These are phyloP conservation scores for Macrolepiota dolichaula DNA, from an alignment of 768 basidiomycete species.

Conservation along the genomic window DNA sequence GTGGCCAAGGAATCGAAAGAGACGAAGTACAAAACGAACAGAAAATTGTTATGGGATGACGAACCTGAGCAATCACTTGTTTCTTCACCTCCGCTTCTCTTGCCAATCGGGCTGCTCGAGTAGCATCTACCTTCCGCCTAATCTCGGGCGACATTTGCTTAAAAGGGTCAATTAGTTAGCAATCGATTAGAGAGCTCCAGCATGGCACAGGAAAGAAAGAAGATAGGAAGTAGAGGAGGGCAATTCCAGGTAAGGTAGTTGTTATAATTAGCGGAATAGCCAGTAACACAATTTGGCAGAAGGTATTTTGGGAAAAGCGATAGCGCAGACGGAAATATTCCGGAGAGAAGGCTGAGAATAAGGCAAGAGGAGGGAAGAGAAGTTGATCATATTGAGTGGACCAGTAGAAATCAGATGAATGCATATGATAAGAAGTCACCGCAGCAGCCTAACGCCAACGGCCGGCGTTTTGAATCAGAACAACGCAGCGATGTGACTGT, in stretches of 20 bases:
- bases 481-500: background rate
- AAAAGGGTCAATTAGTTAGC: conserved; percentile 9
- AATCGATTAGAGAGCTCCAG: background rate
- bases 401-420: background rate
- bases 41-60: conserved; percentile 17
- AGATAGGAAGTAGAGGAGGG: conserved; percentile 3
- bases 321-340: background rate
- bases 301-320: background rate
- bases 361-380: conserved; percentile 1
- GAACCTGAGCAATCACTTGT: conserved; percentile 51
- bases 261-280: background rate
- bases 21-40: background rate
- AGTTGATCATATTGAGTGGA: background rate
- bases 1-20: background rate
- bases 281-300: background rate
- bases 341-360: conserved; percentile 6
- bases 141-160: conserved; percentile 67
- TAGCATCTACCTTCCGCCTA: conserved; percentile 58
- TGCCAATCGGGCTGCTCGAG: conserved; percentile 46
- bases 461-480: background rate
- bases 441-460: background rate
- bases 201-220: conserved; percentile 1
- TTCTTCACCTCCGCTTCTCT: conserved; percentile 53
- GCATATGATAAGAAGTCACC: conserved; percentile 3
- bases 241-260: conserved; percentile 1